These are phyloP conservation scores for Rostrohypoxylon terebratum DNA, from an alignment of 495 filamentous ascomycete genomes.

Conservation along the genomic window DNA sequence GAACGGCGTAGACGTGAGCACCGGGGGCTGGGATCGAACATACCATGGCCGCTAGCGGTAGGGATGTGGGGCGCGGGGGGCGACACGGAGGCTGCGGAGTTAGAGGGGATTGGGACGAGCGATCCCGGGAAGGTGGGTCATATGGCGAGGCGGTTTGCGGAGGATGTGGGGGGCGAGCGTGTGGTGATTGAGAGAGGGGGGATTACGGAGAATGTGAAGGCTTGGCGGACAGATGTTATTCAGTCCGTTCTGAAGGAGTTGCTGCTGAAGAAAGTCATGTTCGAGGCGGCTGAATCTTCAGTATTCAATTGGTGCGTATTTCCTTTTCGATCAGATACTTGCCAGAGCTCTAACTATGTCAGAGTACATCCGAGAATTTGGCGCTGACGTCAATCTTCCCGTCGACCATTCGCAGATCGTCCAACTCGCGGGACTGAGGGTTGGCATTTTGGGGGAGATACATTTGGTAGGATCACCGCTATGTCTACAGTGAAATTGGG, in stretches of 20 bases:
- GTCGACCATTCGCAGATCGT: constrained; percentile 72
- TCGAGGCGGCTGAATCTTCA: constrained; percentile 69
- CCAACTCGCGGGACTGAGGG: constrained; percentile 64
- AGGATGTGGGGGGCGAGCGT: constrained; percentile 65
- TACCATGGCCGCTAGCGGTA: constrained; percentile 59
- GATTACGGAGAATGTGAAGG: constrained; percentile 69
- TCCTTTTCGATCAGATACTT: no score
- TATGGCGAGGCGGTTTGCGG: constrained; percentile 63
- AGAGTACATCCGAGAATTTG: constrained; percentile 64
- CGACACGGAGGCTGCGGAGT: constrained; percentile 62
- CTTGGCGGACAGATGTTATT: constrained; percentile 69
- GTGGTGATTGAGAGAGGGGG: constrained; percentile 73
- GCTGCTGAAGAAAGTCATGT: constrained; percentile 68
- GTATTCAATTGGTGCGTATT: constrained; percentile 68
- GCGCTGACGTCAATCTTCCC: constrained; percentile 70
- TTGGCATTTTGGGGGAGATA: constrained; percentile 69
- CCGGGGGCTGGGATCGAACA: constrained; percentile 70
- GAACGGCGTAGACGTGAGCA: constrained; percentile 66
- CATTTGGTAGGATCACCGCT: constrained; percentile 68
- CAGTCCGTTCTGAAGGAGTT: constrained; percentile 66
- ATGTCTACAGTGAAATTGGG: not conserved
- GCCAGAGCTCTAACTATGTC: not conserved
- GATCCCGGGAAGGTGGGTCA: constrained; percentile 64
- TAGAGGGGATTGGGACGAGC: constrained; percentile 65
- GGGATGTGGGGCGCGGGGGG: constrained; percentile 65